Percentiles rank a stretch among this genome's conserved stretches.
Conservation (phyloP, 257 asterid genomes). For the Prunella vulgaris region DNA sequence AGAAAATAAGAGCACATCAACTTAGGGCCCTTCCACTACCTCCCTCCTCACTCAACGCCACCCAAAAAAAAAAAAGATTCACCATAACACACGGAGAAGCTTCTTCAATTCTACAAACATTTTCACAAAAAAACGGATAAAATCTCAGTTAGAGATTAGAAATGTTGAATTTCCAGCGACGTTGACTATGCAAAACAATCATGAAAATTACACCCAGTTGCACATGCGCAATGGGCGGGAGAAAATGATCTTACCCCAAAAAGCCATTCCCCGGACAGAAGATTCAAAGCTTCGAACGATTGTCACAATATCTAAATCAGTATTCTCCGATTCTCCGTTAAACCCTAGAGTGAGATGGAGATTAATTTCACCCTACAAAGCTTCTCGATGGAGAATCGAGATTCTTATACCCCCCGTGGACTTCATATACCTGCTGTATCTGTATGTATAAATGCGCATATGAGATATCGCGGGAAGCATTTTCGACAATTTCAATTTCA, state of each 20-base stretch:
- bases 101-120: background rate
- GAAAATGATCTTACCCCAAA: slow-evolving; percentile 49
- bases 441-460: background rate
- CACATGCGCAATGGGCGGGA: background rate
- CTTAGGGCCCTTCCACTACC: too few relatives aligned
- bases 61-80: too few relatives aligned
- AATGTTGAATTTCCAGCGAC: background rate
- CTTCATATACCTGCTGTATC: background rate
- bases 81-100: background rate
- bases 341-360: slow-evolving; percentile 25
- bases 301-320: background rate
- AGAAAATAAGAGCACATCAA: background rate
- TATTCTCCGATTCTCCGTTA: background rate
- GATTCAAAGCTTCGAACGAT: background rate
- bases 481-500: background rate
- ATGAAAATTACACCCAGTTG: background rate
- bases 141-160: background rate
- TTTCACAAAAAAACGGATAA: background rate
- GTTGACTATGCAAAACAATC: background rate
- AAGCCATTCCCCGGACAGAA: slow-evolving; percentile 34
- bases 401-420: slow-evolving; percentile 13
- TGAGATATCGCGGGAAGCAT: slow-evolving; percentile 13
- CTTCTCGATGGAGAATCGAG: background rate
- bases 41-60: too few relatives aligned
- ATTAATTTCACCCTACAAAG: background rate